Conservation (phyloP, 1,284 basidiomycete genomes). For the Ceratobasidium sp. region DNA sequence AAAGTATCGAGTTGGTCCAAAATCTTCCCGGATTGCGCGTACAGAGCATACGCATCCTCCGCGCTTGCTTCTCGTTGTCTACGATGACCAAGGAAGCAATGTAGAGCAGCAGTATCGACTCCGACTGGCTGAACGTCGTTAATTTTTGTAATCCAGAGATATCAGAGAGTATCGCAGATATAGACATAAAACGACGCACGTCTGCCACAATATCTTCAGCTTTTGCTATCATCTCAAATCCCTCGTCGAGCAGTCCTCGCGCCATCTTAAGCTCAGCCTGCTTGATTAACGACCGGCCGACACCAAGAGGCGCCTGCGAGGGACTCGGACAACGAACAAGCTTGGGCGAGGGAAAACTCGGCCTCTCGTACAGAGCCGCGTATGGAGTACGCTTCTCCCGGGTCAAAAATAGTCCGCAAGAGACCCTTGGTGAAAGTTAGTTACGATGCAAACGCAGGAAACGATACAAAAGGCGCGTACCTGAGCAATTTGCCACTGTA, state of each 20-base stretch:
- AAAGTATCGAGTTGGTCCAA: constrained; percentile 62
- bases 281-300: constrained; percentile 72
- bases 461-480: constrained; percentile 50
- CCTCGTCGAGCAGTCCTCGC: constrained; percentile 69
- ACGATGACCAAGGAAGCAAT: constrained; percentile 68
- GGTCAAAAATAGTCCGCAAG: constrained; percentile 71
- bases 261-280: constrained; percentile 77
- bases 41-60: constrained; percentile 63
- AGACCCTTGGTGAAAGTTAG: constrained; percentile 60
- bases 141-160: too few relatives aligned
- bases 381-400: constrained; percentile 71
- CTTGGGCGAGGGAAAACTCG: constrained; percentile 83
- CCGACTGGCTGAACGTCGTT: constrained; percentile 54
- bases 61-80: constrained; percentile 62
- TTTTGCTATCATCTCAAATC: constrained; percentile 64
- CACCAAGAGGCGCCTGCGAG: constrained; percentile 72
- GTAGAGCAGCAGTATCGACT: constrained; percentile 72
- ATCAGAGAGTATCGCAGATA: too few relatives aligned
- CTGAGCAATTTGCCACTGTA: constrained; percentile 82
- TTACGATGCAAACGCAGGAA: neutral
- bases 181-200: constrained; percentile 50
- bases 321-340: constrained; percentile 73
- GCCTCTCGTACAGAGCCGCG: constrained; percentile 85
- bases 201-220: constrained; percentile 59
- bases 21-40: constrained; percentile 53